Percentiles rank a stretch among this genome's conserved stretches.
Evolutionary conservation across 352 stramenopile species (phyloP).

Genomic region (Globisporangium spinosum): DNA sequence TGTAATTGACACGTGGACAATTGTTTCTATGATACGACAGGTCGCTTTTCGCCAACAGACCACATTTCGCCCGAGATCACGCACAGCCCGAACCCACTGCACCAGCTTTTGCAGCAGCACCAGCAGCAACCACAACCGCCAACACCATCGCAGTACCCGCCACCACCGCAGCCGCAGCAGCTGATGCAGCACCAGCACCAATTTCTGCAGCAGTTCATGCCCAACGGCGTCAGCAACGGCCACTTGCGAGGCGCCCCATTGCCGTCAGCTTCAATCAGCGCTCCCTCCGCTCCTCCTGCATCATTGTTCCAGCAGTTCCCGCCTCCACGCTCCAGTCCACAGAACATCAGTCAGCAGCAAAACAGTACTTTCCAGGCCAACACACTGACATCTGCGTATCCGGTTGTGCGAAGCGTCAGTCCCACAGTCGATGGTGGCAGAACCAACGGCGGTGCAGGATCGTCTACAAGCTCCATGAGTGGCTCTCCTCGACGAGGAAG

Average conservation of each 20-base stretch:
- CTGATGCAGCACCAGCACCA: conserved; percentile 41
- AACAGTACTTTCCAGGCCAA: conserved; percentile 8
- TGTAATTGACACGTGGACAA: neutral
- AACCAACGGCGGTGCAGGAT: conserved; percentile 40
- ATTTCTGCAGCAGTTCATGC: conserved; percentile 60
- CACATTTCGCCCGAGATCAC: conserved; percentile 63
- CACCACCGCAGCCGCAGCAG: conserved; percentile 24
- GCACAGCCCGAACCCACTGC: conserved; percentile 58
- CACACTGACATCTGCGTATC: conserved; percentile 9
- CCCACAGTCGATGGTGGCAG: conserved; percentile 32
- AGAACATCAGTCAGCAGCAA: conserved; percentile 10
- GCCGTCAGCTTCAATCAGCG: conserved; percentile 31
- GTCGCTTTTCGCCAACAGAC: conserved; percentile 49
- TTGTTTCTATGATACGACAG: conserved; percentile 16
- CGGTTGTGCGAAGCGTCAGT: conserved; percentile 35
- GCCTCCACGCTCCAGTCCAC: conserved; percentile 13
- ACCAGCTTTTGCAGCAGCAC: conserved; percentile 60
- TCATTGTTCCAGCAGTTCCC: conserved; percentile 37
- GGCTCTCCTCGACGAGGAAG: conserved; percentile 35
- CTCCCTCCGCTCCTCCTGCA: conserved; percentile 21
- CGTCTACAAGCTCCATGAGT: conserved; percentile 36
- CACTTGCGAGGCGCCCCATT: conserved; percentile 31
- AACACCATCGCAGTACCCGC: conserved; percentile 21
- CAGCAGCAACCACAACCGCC: conserved; percentile 26
- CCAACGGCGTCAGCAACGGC: conserved; percentile 28